These are phyloP conservation scores for Holtermannia corniformis DNA, from an alignment of 768 basidiomycete genomes.

Conservation along the genomic window DNA sequence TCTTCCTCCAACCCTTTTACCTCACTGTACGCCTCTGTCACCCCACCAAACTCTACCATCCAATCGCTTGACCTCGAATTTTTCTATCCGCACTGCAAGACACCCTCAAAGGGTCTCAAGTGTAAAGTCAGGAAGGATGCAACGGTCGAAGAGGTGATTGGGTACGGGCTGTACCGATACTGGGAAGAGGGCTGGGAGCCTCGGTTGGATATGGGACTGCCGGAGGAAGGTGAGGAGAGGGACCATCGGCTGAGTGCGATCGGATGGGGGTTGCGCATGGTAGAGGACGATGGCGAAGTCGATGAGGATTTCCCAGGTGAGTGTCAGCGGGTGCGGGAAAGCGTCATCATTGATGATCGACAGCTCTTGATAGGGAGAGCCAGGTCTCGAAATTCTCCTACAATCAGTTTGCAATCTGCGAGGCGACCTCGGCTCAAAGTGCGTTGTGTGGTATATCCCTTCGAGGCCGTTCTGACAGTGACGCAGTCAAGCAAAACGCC, in stretches of 20 bases:
- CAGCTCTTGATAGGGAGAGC: slow-evolving; percentile 81
- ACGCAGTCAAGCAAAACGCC: slow-evolving; percentile 63
- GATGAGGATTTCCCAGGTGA: slow-evolving; percentile 97
- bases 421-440: slow-evolving; percentile 55
- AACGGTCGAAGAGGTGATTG: slow-evolving; percentile 90
- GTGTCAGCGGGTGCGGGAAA: slow-evolving; percentile 34
- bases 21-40: slow-evolving; percentile 74
- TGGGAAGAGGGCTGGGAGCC: slow-evolving; percentile 82
- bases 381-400: slow-evolving; percentile 81
- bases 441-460: slow-evolving; percentile 19
- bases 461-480: not conserved
- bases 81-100: slow-evolving; percentile 71
- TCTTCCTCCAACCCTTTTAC: slow-evolving; percentile 72
- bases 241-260: slow-evolving; percentile 58
- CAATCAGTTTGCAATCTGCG: slow-evolving; percentile 71
- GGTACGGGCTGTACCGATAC: slow-evolving; percentile 82
- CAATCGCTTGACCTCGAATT: slow-evolving; percentile 60
- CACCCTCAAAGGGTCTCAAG: slow-evolving; percentile 53
- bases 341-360: not conserved
- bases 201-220: slow-evolving; percentile 57
- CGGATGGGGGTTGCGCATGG: slow-evolving; percentile 87
- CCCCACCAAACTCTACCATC: slow-evolving; percentile 56
- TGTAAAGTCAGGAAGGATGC: slow-evolving; percentile 76
- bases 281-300: slow-evolving; percentile 94
- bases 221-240: slow-evolving; percentile 48